Evolutionary conservation across 2,329 filamentous ascomycete genomes (phyloP).

Genomic region (Colletotrichum falcatum): DNA sequence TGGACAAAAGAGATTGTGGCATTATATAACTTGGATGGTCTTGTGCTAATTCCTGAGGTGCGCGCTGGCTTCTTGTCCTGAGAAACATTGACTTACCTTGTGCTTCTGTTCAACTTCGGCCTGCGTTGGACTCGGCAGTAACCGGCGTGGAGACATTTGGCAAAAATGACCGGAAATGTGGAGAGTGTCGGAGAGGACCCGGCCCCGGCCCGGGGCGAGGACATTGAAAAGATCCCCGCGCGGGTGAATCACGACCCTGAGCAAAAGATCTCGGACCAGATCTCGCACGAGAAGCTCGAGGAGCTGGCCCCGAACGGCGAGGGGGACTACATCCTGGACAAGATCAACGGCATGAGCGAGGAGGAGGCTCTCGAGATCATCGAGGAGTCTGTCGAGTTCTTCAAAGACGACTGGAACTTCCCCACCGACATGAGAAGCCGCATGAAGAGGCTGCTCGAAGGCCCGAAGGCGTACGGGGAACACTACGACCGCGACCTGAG

Average conservation of each 20-base stretch:
- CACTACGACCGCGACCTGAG: conserved; percentile 56
- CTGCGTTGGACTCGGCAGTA: neutral
- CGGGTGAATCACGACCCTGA: conserved; percentile 17
- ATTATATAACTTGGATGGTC: conserved; percentile 29
- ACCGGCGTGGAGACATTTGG: neutral
- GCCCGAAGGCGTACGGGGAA: conserved; percentile 54
- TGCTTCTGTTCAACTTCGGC: neutral
- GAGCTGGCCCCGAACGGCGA: conserved; percentile 58
- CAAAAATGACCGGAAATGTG: conserved; percentile 36
- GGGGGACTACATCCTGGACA: conserved; percentile 55
- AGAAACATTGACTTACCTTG: too few species aligned
- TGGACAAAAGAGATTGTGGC: neutral
- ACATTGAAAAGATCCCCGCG: conserved; percentile 35
- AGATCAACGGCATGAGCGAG: conserved; percentile 57
- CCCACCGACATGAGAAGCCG: conserved; percentile 56
- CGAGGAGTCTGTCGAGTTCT: conserved; percentile 52
- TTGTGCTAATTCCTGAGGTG: neutral
- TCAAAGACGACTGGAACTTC: conserved; percentile 59
- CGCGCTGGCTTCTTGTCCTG: neutral
- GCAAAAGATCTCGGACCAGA: conserved; percentile 49
- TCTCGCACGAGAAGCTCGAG: conserved; percentile 54
- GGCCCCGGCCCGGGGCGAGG: conserved; percentile 19
- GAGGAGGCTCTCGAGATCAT: conserved; percentile 57
- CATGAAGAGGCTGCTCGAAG: conserved; percentile 53
- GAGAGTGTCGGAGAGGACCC: conserved; percentile 23